Evolutionary conservation across 805 yeast species (phyloP).

Genomic region (Cyberlindnera misumaiensis): DNA sequence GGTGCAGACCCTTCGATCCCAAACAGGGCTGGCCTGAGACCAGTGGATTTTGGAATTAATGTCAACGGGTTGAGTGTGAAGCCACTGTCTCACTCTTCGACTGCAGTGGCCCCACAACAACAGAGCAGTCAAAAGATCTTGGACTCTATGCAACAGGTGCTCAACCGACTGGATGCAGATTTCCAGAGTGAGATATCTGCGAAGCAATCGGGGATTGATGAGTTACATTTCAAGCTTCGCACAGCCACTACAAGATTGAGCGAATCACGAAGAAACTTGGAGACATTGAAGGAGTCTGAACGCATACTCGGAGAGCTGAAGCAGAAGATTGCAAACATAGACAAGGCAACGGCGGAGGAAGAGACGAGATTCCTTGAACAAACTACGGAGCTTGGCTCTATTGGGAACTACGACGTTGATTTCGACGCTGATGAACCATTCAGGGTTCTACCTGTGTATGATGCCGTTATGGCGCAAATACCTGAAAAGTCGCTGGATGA

Average conservation of each 20-base stretch:
- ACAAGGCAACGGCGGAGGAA: slow-evolving; percentile 59
- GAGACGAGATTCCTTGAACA: slow-evolving; percentile 44
- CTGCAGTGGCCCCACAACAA: slow-evolving; percentile 3
- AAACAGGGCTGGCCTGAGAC: slow-evolving; percentile 81
- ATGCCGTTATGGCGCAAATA: slow-evolving; percentile 39
- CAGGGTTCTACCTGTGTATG: slow-evolving; percentile 53
- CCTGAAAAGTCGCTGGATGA: slow-evolving; percentile 26
- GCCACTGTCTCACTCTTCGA: neutral
- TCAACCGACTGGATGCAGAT: slow-evolving; percentile 47
- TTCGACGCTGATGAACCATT: slow-evolving; percentile 93
- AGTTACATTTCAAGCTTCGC: slow-evolving; percentile 48
- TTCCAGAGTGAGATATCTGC: slow-evolving; percentile 50
- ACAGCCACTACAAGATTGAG: slow-evolving; percentile 49
- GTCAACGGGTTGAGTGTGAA: slow-evolving; percentile 23
- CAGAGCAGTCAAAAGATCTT: slow-evolving; percentile 34
- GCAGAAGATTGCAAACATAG: slow-evolving; percentile 50
- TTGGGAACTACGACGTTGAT: slow-evolving; percentile 42
- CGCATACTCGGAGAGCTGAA: slow-evolving; percentile 40
- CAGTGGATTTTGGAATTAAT: slow-evolving; percentile 77
- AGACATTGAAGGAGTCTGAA: slow-evolving; percentile 42
- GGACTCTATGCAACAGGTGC: slow-evolving; percentile 43
- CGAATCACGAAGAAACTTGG: slow-evolving; percentile 41
- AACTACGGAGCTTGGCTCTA: slow-evolving; percentile 31
- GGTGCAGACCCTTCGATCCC: slow-evolving; percentile 80
- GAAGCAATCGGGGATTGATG: slow-evolving; percentile 46